Conservation (phyloP, 495 filamentous ascomycete species). For the Aspergillus bertholletiae region DNA sequence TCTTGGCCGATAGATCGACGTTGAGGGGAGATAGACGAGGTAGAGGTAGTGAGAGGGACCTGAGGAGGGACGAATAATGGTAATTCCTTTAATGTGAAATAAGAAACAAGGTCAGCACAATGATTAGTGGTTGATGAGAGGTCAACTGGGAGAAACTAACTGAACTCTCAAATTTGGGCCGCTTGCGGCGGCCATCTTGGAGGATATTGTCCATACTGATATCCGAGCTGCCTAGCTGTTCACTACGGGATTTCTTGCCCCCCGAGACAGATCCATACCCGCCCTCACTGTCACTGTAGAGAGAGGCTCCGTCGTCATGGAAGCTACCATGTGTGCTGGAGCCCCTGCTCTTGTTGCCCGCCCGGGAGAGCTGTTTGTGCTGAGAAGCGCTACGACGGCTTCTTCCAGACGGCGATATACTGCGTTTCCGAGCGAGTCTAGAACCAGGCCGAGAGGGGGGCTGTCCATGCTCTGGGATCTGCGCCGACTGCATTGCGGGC, state of each 20-base stretch:
- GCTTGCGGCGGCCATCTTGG: slow-evolving; percentile 90
- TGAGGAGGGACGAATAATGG: slow-evolving; percentile 92
- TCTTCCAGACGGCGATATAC: slow-evolving; percentile 75
- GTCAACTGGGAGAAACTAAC: slow-evolving; percentile 54
- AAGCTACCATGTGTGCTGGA: slow-evolving; percentile 64
- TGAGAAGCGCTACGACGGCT: slow-evolving; percentile 78
- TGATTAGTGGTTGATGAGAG: not conserved
- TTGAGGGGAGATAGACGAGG: slow-evolving; percentile 88
- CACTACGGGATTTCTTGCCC: slow-evolving; percentile 69
- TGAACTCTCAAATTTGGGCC: slow-evolving; percentile 95
- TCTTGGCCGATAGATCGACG: slow-evolving; percentile 64
- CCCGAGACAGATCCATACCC: slow-evolving; percentile 65
- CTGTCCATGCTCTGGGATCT: slow-evolving; percentile 50
- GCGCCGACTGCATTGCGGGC: slow-evolving; percentile 44
- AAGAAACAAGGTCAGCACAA: slow-evolving; percentile 10
- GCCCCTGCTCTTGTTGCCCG: slow-evolving; percentile 62
- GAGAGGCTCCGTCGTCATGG: slow-evolving; percentile 61
- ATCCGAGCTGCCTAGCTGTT: slow-evolving; percentile 86
- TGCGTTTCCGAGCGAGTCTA: slow-evolving; percentile 67
- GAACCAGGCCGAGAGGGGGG: slow-evolving; percentile 64
- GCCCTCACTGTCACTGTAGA: slow-evolving; percentile 78
- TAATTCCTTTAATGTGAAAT: slow-evolving; percentile 63
- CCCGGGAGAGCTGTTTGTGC: slow-evolving; percentile 65
- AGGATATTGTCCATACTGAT: slow-evolving; percentile 98
- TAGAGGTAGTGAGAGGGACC: slow-evolving; percentile 82